Evolutionary conservation across 2,329 filamentous ascomycete species (phyloP).

Genomic region (Paramyrothecium sp.): DNA sequence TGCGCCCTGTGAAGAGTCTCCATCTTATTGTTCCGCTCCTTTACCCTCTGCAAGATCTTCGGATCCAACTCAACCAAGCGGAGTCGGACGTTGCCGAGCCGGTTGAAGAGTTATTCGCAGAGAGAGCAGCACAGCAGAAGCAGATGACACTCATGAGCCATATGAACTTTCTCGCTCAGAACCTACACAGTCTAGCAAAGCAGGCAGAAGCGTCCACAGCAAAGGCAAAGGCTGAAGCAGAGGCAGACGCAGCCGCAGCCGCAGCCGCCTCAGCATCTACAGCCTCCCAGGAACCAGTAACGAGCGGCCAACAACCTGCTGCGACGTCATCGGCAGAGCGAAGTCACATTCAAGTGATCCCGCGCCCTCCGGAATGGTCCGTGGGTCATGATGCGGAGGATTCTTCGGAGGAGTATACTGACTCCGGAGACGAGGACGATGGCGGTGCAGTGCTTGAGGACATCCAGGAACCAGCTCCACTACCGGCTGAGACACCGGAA

Average conservation of each 20-base stretch:
- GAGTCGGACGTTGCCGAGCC: conserved; percentile 58
- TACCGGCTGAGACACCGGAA: conserved; percentile 42
- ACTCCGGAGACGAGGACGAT: conserved; percentile 37
- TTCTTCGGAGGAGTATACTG: conserved; percentile 46
- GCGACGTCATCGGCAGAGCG: conserved; percentile 40
- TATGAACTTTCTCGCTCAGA: conserved; percentile 72
- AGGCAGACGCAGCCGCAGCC: conserved; percentile 9
- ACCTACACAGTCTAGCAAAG: conserved; percentile 66
- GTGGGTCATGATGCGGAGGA: conserved; percentile 37
- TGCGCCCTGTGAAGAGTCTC: conserved; percentile 62
- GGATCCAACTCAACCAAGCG: conserved; percentile 64
- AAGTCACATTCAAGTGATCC: conserved; percentile 69
- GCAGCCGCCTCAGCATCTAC: conserved; percentile 3
- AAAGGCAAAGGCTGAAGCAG: conserved; percentile 13
- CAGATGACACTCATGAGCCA: conserved; percentile 69
- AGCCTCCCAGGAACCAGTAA: background rate
- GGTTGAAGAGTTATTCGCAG: conserved; percentile 64
- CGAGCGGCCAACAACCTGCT: background rate
- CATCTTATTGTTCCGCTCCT: conserved; percentile 68
- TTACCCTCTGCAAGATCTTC: conserved; percentile 69
- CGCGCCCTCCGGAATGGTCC: conserved; percentile 76
- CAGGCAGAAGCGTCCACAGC: conserved; percentile 43
- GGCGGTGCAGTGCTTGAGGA: conserved; percentile 40
- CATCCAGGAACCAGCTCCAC: conserved; percentile 13
- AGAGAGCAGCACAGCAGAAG: conserved; percentile 54